These are phyloP conservation scores for Fonsecaea monophora DNA, from an alignment of 2,329 filamentous ascomycete species.

Conservation along the genomic window DNA sequence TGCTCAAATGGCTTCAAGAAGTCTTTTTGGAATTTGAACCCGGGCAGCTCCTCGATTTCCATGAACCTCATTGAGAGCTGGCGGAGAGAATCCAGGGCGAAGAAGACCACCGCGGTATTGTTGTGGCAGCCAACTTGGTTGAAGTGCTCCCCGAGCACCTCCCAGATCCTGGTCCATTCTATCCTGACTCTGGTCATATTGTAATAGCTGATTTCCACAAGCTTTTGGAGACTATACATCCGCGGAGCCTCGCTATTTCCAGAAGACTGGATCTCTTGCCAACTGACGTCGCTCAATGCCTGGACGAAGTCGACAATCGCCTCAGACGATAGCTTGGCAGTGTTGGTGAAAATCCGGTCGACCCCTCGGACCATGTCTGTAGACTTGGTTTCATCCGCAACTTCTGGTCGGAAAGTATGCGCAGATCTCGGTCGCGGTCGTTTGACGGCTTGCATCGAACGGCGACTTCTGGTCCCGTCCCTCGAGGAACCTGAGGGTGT, in stretches of 20 bases:
- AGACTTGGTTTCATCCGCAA: conserved; percentile 89
- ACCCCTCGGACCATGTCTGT: conserved; percentile 92
- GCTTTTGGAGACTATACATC: conserved; percentile 96
- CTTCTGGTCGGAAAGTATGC: conserved; percentile 71
- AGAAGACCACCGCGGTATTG: conserved; percentile 97
- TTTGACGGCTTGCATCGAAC: conserved; percentile 66
- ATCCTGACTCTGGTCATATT: conserved; percentile 99
- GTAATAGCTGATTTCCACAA: conserved; percentile 99
- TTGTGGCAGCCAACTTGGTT: conserved; percentile 96
- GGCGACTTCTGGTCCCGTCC: conserved; percentile 64
- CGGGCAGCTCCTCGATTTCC: conserved; percentile 95
- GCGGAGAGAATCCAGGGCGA: conserved; percentile 91
- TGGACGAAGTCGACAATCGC: conserved; percentile 95
- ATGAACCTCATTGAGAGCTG: conserved; percentile 98
- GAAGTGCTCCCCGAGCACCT: conserved; percentile 96
- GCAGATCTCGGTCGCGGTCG: conserved; percentile 56
- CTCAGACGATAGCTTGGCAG: conserved; percentile 88
- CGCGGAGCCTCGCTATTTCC: conserved; percentile 93
- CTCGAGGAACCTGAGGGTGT: conserved; percentile 59
- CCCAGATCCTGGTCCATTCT: conserved; percentile 98
- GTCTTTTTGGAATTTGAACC: conserved; percentile 99
- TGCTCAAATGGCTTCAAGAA: conserved; percentile 98
- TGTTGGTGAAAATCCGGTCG: conserved; percentile 96
- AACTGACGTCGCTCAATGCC: conserved; percentile 92
- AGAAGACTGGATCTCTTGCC: conserved; percentile 98